Percentiles rank a stretch among this genome's conserved stretches.
Evolutionary conservation across 2,329 filamentous ascomycete genomes (phyloP).

Genomic region (Lasiodiplodia hormozganensis): DNA sequence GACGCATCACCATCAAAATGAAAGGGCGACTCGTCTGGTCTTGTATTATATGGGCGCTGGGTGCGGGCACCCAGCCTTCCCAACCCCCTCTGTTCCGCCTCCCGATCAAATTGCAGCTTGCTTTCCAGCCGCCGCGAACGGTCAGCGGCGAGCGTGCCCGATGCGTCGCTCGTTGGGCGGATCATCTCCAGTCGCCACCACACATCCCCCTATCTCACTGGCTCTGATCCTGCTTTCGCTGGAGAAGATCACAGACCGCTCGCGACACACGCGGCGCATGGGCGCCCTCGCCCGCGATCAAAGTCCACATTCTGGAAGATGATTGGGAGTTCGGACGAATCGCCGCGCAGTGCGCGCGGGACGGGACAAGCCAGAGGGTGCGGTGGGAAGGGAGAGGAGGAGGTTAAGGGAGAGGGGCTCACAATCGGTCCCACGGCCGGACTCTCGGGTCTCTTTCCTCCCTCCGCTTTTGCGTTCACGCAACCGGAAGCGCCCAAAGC

Average conservation of each 20-base stretch:
- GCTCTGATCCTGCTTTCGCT: neutral
- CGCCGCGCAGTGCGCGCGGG: slow-evolving; percentile 1
- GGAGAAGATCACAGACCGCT: neutral
- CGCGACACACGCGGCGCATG: neutral
- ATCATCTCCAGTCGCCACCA: slow-evolving; percentile 1
- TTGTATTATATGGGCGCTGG: slow-evolving; percentile 11
- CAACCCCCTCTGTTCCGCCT: neutral
- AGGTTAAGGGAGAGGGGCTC: neutral
- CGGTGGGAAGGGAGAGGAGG: neutral
- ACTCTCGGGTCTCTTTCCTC: slow-evolving; percentile 10
- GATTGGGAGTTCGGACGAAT: neutral
- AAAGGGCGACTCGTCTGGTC: slow-evolving; percentile 15
- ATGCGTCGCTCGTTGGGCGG: neutral
- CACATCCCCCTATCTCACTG: neutral
- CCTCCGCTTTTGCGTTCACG: neutral
- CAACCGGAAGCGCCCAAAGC: slow-evolving; percentile 11
- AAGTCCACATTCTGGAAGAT: neutral
- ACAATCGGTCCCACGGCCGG: slow-evolving; percentile 12
- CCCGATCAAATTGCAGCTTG: neutral
- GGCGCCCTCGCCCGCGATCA: neutral
- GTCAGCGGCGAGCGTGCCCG: neutral
- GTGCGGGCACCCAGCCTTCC: slow-evolving; percentile 1
- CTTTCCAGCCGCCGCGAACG: neutral
- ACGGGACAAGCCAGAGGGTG: neutral
- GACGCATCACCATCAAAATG: slow-evolving; percentile 21